Evolutionary conservation across 2,329 filamentous ascomycete genomes (phyloP), one percentile per base, ranked within the genome.

Genomic region (Diaporthe humulicola): DNA sequence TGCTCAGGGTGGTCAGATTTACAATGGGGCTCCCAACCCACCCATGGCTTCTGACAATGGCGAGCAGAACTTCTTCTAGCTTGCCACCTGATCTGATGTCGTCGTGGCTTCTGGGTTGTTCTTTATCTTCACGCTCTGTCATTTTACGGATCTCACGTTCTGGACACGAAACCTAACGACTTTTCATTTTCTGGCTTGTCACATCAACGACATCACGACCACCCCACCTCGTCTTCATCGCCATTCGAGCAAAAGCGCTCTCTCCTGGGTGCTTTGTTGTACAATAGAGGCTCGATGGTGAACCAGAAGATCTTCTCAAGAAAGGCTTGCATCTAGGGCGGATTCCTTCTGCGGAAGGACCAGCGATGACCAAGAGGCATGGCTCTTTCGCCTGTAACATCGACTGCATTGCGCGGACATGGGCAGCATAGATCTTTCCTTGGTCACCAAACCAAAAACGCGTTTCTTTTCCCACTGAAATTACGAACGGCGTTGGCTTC

Each of bases 51-150:
- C 74, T 64, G 72, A 76, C 60, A 72, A 76, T 48, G 75, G 74
- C 48, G 73, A 78, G 64, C 69, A 75, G 30, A 77, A 80, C 73
- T 81, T 78, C 75, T 78, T 81, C 74, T 81, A 79, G 74, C 22
- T n/a, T 57, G 74, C 42, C 38, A 30, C 30, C 56, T n/a, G 48
- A 25, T 14, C 36, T 25, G 36, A 36, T 40, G 54, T 58, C n/a
- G 33, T 52, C 22, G 14, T 15, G 70, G 45, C 22, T 54, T 19
- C 10, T 3, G 57, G 70, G 15, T 42, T 30, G 45, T n/a, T 28
- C 40, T 71, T 54, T 45, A 45, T 33, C 57, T 71, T 71, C 73
- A 61, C 6, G 57, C 58, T 66, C 64, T 71, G 45, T 75, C 52
- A 64, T 60, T 50, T 73, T 56, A 66, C 61, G 71, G 48, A 50